phyloP scores from a whole-genome alignment of 1,284 basidiomycete genomes.

The Moniliella sp. region DNA sequence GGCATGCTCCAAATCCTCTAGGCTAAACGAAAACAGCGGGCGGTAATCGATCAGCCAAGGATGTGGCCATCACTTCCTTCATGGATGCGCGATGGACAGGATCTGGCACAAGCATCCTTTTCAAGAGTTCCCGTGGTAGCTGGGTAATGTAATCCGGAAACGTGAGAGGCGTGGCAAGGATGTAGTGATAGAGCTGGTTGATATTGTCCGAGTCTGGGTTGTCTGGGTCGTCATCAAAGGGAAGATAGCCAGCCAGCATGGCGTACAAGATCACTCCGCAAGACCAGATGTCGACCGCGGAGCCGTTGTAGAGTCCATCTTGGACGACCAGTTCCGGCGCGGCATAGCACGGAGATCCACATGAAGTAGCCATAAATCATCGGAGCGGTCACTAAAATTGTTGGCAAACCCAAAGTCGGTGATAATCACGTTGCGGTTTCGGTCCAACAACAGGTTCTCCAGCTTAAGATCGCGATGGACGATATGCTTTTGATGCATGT shows the following conservation, averaged over 20 bases:
- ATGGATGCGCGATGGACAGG: slow-evolving; percentile 20
- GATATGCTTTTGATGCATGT: slow-evolving; percentile 96
- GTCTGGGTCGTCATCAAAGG: slow-evolving; percentile 96
- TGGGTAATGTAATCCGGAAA: slow-evolving; percentile 32
- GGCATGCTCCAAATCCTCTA: slow-evolving; percentile 29
- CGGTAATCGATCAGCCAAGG: slow-evolving; percentile 29
- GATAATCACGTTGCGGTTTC: slow-evolving; percentile 93
- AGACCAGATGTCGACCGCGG: slow-evolving; percentile 97
- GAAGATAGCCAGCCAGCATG: slow-evolving; percentile 94
- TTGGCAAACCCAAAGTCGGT: slow-evolving; percentile 99
- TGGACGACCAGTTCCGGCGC: slow-evolving; percentile 97
- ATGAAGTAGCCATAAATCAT: slow-evolving; percentile 98
- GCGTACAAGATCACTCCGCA: slow-evolving; percentile 98
- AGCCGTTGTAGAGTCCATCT: slow-evolving; percentile 86
- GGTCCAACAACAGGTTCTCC: slow-evolving; percentile 87
- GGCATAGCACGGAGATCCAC: slow-evolving; percentile 91
- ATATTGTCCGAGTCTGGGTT: slow-evolving; percentile 99
- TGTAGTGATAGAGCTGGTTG: slow-evolving; percentile 97
- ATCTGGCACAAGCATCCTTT: slow-evolving; percentile 30
- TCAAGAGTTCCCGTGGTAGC: slow-evolving; percentile 26
- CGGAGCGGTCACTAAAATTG: slow-evolving; percentile 53
- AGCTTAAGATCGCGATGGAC: slow-evolving; percentile 97
- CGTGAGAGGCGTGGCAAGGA: slow-evolving; percentile 42
- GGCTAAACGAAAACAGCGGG: slow-evolving; percentile 29
- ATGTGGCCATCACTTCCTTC: slow-evolving; percentile 29